Evolutionary conservation across 1,284 basidiomycete species (phyloP).

Genomic region (Ceratobasidium sp.): DNA sequence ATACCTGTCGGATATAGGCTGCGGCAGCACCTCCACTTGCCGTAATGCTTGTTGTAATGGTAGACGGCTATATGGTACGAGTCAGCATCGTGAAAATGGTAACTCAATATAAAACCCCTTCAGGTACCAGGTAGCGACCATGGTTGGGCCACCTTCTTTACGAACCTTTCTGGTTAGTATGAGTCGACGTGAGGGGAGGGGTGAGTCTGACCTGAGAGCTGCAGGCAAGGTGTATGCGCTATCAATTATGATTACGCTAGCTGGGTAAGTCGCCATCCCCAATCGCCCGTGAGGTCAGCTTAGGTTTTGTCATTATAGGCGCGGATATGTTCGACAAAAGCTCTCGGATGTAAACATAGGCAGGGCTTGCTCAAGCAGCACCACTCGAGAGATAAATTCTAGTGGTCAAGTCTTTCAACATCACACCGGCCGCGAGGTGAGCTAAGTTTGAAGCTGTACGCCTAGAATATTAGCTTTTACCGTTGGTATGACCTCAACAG

Average conservation of each 20-base stretch:
- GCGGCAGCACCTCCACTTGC: constrained; percentile 18
- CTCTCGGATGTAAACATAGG: constrained; percentile 10
- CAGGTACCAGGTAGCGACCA: constrained; percentile 15
- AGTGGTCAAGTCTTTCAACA: background rate
- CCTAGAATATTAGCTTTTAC: background rate
- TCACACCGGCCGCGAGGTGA: background rate
- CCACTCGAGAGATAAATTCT: background rate
- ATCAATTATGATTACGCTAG: constrained; percentile 20
- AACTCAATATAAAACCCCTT: background rate
- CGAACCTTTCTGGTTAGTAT: constrained; percentile 22
- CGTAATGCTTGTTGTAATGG: background rate
- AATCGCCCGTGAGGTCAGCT: background rate
- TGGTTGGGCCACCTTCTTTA: constrained; percentile 13
- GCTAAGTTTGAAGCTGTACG: background rate
- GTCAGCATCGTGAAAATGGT: background rate
- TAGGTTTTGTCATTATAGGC: background rate
- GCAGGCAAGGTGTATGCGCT: constrained; percentile 31
- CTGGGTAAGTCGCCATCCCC: constrained; percentile 6
- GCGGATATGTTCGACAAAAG: constrained; percentile 22
- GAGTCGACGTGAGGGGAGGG: no score
- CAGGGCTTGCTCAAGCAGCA: background rate
- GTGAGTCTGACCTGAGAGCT: background rate
- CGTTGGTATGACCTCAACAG: no score
- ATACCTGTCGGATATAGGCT: background rate
- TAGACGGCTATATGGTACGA: constrained; percentile 20